These are phyloP conservation scores for Sarocladiaceae sp. DNA, from an alignment of 2,329 filamentous ascomycete genomes.

Conservation along the genomic window DNA sequence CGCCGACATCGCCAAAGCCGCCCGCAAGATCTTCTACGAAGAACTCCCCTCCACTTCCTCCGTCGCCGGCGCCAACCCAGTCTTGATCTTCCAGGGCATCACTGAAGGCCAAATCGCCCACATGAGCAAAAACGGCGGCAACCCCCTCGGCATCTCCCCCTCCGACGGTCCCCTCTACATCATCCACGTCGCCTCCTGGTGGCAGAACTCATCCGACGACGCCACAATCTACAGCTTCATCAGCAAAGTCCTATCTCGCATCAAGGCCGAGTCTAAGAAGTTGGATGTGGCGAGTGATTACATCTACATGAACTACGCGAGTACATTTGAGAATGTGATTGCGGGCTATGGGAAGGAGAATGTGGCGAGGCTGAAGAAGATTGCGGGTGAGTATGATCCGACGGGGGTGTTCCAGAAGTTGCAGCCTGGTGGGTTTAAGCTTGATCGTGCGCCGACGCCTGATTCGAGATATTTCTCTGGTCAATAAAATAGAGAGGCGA, in stretches of 20 bases:
- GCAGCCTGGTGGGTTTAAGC: conserved; percentile 26
- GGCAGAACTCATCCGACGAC: conserved; percentile 17
- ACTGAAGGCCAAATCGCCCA: conserved; percentile 29
- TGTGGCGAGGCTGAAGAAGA: conserved; percentile 21
- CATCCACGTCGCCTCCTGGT: conserved; percentile 18
- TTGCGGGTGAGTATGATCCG: conserved; percentile 29
- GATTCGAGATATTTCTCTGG: neutral
- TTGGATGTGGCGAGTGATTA: conserved; percentile 16
- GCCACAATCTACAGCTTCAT: conserved; percentile 15
- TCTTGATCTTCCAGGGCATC: conserved; percentile 34
- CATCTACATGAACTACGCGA: conserved; percentile 41
- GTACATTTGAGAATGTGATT: conserved; percentile 32
- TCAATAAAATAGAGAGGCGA: too few relatives aligned
- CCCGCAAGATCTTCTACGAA: conserved; percentile 15
- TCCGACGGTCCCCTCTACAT: conserved; percentile 21
- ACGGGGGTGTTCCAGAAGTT: conserved; percentile 27
- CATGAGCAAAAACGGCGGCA: conserved; percentile 25
- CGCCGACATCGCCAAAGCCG: neutral
- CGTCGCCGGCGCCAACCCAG: conserved; percentile 21
- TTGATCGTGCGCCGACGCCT: conserved; percentile 12
- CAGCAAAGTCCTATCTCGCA: conserved; percentile 14
- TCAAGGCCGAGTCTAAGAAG: conserved; percentile 14
- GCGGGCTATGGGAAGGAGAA: conserved; percentile 34
- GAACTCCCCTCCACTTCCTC: conserved; percentile 18
- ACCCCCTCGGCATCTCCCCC: conserved; percentile 28